phyloP scores from a whole-genome alignment of 2,329 filamentous ascomycete genomes.

The Stemphylium vesicarium region DNA sequence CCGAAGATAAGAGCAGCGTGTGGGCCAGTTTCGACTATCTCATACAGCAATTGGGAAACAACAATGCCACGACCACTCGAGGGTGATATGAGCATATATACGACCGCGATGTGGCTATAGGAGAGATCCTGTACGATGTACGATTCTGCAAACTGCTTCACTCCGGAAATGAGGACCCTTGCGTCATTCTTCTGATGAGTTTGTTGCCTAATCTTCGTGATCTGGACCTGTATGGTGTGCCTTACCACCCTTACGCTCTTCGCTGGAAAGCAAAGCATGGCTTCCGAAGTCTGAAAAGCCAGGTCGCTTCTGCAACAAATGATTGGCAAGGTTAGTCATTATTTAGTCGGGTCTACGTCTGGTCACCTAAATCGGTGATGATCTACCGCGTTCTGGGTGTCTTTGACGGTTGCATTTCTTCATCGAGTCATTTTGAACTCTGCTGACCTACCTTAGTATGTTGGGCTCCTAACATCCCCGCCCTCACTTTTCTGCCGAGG shows the following conservation, averaged over 20 bases:
- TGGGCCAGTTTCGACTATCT: background rate
- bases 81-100: background rate
- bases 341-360: too few species aligned
- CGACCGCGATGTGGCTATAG: background rate
- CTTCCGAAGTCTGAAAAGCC: background rate
- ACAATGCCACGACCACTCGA: background rate
- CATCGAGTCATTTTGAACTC: too few species aligned
- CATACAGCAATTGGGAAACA: background rate
- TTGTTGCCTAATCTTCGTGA: constrained; percentile 9
- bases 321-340: too few species aligned
- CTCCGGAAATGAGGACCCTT: constrained; percentile 9
- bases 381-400: too few species aligned
- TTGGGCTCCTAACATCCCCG: background rate
- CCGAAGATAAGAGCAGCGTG: background rate
- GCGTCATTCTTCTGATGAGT: constrained; percentile 8
- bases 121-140: constrained; percentile 1
- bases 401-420: too few species aligned
- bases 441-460: too few species aligned
- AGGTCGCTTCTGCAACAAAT: background rate
- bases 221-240: background rate
- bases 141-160: constrained; percentile 10
- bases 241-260: background rate
- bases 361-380: too few species aligned
- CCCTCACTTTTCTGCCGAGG: background rate
- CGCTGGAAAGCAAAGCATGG: background rate